Percentiles rank a stretch among this genome's conserved stretches.
phyloP scores from a whole-genome alignment of 495 filamentous ascomycete species.

The Penicillium parvum region DNA sequence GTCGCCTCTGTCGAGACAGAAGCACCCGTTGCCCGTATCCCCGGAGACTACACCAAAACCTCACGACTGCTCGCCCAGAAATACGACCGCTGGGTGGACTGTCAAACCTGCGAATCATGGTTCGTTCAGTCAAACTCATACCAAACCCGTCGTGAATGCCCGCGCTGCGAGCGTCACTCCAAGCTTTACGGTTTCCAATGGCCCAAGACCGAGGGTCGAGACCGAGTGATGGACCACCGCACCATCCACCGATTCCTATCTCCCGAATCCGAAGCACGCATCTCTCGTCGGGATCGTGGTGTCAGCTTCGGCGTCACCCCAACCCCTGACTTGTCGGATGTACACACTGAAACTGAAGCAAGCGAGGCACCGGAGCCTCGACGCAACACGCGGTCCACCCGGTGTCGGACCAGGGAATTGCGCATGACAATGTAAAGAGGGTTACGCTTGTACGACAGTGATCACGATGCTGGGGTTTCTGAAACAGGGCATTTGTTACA shows the following conservation, averaged over 20 bases:
- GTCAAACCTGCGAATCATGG: slow-evolving; percentile 69
- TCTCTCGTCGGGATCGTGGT: slow-evolving; percentile 45
- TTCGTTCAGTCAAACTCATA: slow-evolving; percentile 89
- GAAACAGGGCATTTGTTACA: slow-evolving; percentile 7
- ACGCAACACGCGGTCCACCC: slow-evolving; percentile 35
- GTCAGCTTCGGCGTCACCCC: slow-evolving; percentile 36
- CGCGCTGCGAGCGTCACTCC: slow-evolving; percentile 89
- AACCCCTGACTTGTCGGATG: slow-evolving; percentile 38
- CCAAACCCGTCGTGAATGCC: slow-evolving; percentile 76
- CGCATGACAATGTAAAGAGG: slow-evolving; percentile 39
- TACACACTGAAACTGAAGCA: slow-evolving; percentile 34
- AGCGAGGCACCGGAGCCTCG: slow-evolving; percentile 32
- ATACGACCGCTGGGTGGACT: slow-evolving; percentile 79
- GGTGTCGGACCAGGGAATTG: slow-evolving; percentile 32
- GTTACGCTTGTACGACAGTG: slow-evolving; percentile 1
- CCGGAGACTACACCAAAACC: slow-evolving; percentile 77
- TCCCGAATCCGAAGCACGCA: slow-evolving; percentile 58
- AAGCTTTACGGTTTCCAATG: slow-evolving; percentile 93
- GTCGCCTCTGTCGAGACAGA: slow-evolving; percentile 43
- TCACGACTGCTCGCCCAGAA: slow-evolving; percentile 64
- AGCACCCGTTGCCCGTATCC: slow-evolving; percentile 45
- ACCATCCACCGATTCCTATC: slow-evolving; percentile 65
- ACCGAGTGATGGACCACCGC: slow-evolving; percentile 69
- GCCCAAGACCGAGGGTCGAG: slow-evolving; percentile 91
- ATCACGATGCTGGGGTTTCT: not conserved